Evolutionary conservation across 108 stramenopile species (phyloP).

Genomic region (Pseudonitzschia multiseries): DNA sequence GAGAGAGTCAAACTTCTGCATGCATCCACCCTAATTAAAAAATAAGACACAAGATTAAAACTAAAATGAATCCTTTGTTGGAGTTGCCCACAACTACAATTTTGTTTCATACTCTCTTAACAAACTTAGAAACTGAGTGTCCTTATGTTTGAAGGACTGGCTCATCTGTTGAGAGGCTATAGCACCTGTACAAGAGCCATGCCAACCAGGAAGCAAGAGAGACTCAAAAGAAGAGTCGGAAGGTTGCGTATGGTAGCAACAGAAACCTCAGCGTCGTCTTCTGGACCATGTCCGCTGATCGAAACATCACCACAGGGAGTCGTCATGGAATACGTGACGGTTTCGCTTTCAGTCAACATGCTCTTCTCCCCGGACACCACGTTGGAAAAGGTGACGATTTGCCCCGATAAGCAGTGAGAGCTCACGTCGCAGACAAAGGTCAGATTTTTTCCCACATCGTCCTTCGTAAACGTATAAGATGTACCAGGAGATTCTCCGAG

Average conservation of each 20-base stretch:
- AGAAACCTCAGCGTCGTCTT: not conserved
- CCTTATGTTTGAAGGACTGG: too few species aligned
- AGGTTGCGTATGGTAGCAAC: not conserved
- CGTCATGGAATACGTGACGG: not conserved
- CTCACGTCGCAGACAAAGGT: constrained; percentile 11
- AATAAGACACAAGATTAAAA: too few species aligned
- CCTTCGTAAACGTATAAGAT: not conserved
- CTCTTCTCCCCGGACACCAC: not conserved
- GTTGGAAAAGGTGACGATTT: not conserved
- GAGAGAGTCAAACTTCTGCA: too few species aligned
- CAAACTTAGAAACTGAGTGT: too few species aligned
- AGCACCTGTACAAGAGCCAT: too few species aligned
- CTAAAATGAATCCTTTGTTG: too few species aligned
- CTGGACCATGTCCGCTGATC: not conserved
- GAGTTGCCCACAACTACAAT: too few species aligned
- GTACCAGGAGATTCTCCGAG: not conserved
- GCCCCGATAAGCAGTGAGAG: not conserved
- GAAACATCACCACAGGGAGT: not conserved
- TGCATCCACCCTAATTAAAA: too few species aligned
- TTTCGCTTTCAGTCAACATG: not conserved
- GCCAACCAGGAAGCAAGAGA: too few species aligned
- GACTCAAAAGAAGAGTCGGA: too few species aligned
- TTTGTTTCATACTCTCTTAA: too few species aligned
- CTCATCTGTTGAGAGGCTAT: too few species aligned
- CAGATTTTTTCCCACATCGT: not conserved